Evolutionary conservation across 1,139 yeast species (phyloP).

Genomic region (Suhomyces anneliseae): DNA sequence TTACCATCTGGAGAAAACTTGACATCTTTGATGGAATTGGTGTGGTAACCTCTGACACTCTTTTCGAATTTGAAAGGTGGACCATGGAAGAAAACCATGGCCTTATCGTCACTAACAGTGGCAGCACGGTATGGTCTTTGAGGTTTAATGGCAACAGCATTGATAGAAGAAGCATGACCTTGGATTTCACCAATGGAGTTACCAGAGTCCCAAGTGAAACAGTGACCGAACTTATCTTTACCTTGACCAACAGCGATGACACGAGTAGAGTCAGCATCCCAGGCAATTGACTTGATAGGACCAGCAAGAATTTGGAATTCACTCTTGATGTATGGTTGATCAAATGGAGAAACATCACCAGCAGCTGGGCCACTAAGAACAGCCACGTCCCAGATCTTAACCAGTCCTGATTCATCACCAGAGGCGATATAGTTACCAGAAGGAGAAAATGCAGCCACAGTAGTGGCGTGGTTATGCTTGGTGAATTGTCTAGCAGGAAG

Average conservation of each 20-base stretch:
- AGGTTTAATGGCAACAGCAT: conserved; percentile 84
- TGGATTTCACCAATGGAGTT: conserved; percentile 93
- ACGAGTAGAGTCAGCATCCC: conserved; percentile 90
- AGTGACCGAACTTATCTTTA: conserved; percentile 87
- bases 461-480: conserved; percentile 64
- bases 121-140: conserved; percentile 92
- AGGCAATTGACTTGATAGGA: conserved; percentile 76
- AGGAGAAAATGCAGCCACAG: conserved; percentile 81
- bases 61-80: conserved; percentile 89
- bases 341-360: conserved; percentile 28
- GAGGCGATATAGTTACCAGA: conserved; percentile 89
- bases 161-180: conserved; percentile 86
- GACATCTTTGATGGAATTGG: conserved; percentile 79
- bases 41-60: conserved; percentile 72
- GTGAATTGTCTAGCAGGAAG: conserved; percentile 62
- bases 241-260: conserved; percentile 96
- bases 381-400: conserved; percentile 80
- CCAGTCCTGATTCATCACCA: conserved; percentile 86
- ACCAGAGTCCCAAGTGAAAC: conserved; percentile 92
- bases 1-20: conserved; percentile 79
- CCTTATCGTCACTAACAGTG: conserved; percentile 86
- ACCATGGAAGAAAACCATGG: conserved; percentile 82
- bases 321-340: conserved; percentile 66
- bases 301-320: conserved; percentile 85
- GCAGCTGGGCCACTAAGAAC: conserved; percentile 34